Base-by-base conservation (phyloP, 1,284 basidiomycete species). In the Trichosporon ovoides region DNA sequence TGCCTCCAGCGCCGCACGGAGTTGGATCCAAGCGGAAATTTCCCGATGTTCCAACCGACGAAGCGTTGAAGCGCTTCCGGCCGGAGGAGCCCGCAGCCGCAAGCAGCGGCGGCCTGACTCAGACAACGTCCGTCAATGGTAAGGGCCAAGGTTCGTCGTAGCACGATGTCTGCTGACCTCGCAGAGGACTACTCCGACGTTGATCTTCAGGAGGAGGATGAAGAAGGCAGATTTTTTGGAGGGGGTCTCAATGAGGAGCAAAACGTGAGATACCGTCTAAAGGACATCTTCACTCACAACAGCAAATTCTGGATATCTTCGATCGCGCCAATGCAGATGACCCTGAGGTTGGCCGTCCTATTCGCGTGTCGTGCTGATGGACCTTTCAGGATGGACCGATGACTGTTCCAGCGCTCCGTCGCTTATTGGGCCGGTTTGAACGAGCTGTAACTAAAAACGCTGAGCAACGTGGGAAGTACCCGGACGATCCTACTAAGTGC, bases 181-280 rank as follows among this genome's bases (percentile, higher is more conserved):
- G n/a, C 13, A 1, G 38, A 33, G 70, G 93, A 88, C 68, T n/a
- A n/a, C n/a, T n/a, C n/a, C n/a, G n/a, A n/a, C n/a, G n/a, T n/a
- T n/a, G n/a, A n/a, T n/a, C n/a, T n/a, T n/a, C n/a, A n/a, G n/a
- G 92, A 93, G 67, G 91, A 94, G 72, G 92, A 95, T 68, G 89
- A 87, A 24, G 91, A 94, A 65, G 93, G 93, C 0, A 81, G 93
- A 13, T 95, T 96, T 79, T 96, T 88, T 71, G 93, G 93, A 31
- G 91, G 92, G 3, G 93, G 93, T 0, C 79, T 96, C 59, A 94
- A 91, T 3, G 82, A 82, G 33, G 87, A 92, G 71, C 93, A 97
- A 78, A 92, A 94, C 72, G 87, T 91, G 53, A 88, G 95, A 18
- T 33, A 3, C 6, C 1, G 18, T 31, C 3, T 4, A 16, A 9